Conservation (phyloP, 2,329 filamentous ascomycete genomes). For the Penicillium crustosum region DNA sequence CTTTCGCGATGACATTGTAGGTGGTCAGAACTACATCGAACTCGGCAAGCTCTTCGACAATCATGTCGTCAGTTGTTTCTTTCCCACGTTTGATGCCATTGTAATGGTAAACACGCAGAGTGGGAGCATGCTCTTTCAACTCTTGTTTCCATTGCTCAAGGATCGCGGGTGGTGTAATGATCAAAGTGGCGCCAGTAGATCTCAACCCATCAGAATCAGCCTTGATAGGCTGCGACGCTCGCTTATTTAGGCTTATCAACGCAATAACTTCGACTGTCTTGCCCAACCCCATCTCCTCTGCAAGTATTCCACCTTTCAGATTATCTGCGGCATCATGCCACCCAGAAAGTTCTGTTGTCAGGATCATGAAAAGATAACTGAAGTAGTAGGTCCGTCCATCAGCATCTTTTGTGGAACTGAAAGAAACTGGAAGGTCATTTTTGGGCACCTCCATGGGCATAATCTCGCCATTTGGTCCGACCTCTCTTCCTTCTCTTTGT, state of each 20-base stretch:
- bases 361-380: conserved; percentile 44
- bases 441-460: conserved; percentile 14
- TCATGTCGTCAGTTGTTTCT: conserved; percentile 37
- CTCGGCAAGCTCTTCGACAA: conserved; percentile 49
- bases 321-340: conserved; percentile 33
- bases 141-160: conserved; percentile 64
- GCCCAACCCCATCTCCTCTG: conserved; percentile 53
- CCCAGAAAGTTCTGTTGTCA: conserved; percentile 37
- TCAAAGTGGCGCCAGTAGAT: conserved; percentile 57
- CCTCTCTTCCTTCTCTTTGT: conserved; percentile 42
- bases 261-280: conserved; percentile 53
- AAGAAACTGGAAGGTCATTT: conserved; percentile 39
- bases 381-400: conserved; percentile 42
- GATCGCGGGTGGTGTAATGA: conserved; percentile 62
- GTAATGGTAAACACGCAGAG: conserved; percentile 58
- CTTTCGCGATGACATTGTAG: conserved; percentile 69
- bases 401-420: conserved; percentile 37
- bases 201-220: conserved; percentile 28
- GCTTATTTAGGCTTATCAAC: conserved; percentile 45
- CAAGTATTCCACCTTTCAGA: conserved; percentile 48
- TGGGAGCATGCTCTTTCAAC: conserved; percentile 57
- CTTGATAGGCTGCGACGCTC: conserved; percentile 21
- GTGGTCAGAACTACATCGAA: conserved; percentile 62
- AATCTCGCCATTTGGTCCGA: conserved; percentile 35
- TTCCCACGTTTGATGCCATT: conserved; percentile 50